Evolutionary conservation across 371 early-diverging fungal species (phyloP), one percentile per base, ranked within the genome.

Genomic region (Gilbertella persicaria): DNA sequence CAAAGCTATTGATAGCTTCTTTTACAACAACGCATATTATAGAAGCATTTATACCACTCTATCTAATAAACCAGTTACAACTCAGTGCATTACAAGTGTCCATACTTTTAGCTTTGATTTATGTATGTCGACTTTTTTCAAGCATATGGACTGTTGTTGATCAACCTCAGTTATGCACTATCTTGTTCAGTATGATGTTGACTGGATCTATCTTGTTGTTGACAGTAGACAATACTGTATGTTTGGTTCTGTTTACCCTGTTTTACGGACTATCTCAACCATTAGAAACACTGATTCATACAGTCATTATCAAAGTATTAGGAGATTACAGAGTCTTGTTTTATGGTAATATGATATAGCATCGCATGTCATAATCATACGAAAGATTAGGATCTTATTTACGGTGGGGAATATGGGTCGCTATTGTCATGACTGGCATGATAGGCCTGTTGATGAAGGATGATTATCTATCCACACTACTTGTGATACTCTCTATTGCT

Each of bases 291-390:
- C 43, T 73, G 12, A 53, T 67, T 14, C 52, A 69, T 46, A 63
- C 58, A 33, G 58, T 50, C 10, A 62, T 67, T 12, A 63, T 73
- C 16, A 73, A 73, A 17, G 45, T 50, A 5, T 35, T 73, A 30
- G 67, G 65, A 4, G 69, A 73, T 35, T 73, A 64, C 51, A 53
- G 64, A 51, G 55, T 59, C 0, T 33, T 69, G 35, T 60, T 73
- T 28, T 71, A 61, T 62, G 65, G 73, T 69, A 66, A 43, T 26
- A 16, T 50, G 1, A 42, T 14, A 12, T 28, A 21, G 7, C 24
- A 9, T 36, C n/a, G n/a, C n/a, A n/a, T n/a, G n/a, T n/a, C 40
- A 46, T 53, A 42, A 60, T 50, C 52, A 21, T 16, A 37, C 35
- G 21, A 25, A 39, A 33, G n/a, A 26, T 40, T 53, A 62, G 63